Percentiles rank a stretch among this genome's conserved stretches.
Conservation (phyloP, 2,329 filamentous ascomycete species). For the Colletotrichum lini region DNA sequence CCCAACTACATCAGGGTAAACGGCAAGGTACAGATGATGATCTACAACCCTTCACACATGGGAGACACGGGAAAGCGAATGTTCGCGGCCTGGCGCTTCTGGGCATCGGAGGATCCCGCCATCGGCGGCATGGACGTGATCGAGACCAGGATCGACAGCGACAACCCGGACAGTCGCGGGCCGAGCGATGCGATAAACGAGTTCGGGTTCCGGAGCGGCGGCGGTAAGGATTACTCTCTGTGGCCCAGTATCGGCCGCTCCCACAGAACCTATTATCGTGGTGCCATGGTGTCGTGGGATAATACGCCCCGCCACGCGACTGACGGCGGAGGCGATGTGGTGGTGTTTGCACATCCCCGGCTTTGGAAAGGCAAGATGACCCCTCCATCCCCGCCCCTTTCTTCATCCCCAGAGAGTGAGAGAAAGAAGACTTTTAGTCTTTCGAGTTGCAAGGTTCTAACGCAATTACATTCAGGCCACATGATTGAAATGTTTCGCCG, state of each 20-base stretch:
- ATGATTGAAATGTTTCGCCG: not conserved
- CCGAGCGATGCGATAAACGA: not conserved
- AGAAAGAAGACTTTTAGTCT: not conserved
- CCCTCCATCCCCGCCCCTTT: no score
- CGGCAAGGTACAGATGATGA: slow-evolving; percentile 37
- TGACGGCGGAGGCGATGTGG: no score
- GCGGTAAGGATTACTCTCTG: not conserved
- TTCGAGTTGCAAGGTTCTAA: not conserved
- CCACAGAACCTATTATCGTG: not conserved
- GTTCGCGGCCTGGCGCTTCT: not conserved
- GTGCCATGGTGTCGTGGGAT: not conserved
- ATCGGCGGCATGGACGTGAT: not conserved
- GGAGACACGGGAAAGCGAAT: slow-evolving; percentile 17
- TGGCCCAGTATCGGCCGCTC: not conserved
- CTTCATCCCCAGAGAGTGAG: not conserved
- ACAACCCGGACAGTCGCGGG: not conserved
- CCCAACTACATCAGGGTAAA: slow-evolving; percentile 32
- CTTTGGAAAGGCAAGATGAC: not conserved
- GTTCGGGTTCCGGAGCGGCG: not conserved
- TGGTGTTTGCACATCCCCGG: not conserved
- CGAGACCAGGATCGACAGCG: not conserved
- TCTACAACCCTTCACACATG: slow-evolving; percentile 33
- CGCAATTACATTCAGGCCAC: not conserved
- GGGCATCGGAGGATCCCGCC: not conserved
- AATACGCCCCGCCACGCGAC: not conserved